phyloP scores from a whole-genome alignment of 2,329 filamentous ascomycete genomes.

The Penicillium hordei region DNA sequence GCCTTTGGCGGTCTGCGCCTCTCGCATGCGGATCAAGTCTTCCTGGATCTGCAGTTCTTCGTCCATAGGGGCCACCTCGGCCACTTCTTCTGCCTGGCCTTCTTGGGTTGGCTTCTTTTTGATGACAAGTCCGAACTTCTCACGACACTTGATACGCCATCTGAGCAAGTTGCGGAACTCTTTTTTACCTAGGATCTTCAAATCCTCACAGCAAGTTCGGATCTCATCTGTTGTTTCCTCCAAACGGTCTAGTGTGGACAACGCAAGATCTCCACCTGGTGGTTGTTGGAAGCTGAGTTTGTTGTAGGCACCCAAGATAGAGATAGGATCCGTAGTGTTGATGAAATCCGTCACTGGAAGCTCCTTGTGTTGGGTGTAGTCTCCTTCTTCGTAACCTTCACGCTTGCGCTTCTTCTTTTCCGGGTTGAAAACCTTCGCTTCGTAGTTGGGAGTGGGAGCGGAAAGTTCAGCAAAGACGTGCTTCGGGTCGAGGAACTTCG shows the following conservation, averaged over 20 bases:
- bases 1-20: conserved; percentile 72
- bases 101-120: conserved; percentile 63
- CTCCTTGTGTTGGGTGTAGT: conserved; percentile 90
- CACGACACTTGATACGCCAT: conserved; percentile 86
- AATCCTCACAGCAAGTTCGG: conserved; percentile 71
- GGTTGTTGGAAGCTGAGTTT: conserved; percentile 78
- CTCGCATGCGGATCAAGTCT: conserved; percentile 77
- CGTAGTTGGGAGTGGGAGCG: conserved; percentile 84
- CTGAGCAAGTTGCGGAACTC: conserved; percentile 88
- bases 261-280: conserved; percentile 77
- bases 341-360: conserved; percentile 88
- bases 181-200: conserved; percentile 88
- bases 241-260: conserved; percentile 80
- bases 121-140: conserved; percentile 81
- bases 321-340: conserved; percentile 87
- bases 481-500: conserved; percentile 83
- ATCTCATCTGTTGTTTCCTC: conserved; percentile 86
- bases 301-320: conserved; percentile 83
- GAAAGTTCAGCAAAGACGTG: conserved; percentile 91
- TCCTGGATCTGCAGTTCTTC: conserved; percentile 89
- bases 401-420: conserved; percentile 97
- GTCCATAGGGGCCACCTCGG: conserved; percentile 85
- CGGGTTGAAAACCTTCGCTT: conserved; percentile 97
- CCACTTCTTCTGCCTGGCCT: conserved; percentile 68
- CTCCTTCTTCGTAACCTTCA: conserved; percentile 95